phyloP scores from a whole-genome alignment of 2,329 filamentous ascomycete species.

The Diaporthe sp. region DNA sequence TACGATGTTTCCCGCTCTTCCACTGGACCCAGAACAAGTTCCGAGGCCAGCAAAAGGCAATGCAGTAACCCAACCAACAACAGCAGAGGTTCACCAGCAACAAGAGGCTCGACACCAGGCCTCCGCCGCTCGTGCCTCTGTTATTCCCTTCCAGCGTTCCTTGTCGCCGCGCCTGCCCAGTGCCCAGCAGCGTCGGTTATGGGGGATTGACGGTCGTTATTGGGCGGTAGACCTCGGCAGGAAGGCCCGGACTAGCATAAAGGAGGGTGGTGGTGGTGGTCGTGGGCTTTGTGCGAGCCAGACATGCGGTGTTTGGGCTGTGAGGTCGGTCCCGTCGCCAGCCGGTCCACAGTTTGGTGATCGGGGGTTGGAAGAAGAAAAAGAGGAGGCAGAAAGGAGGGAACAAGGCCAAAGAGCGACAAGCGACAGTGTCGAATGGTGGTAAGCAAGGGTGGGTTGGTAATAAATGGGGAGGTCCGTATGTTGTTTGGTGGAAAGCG shows the following conservation, averaged over 20 bases:
- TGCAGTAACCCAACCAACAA: constrained; percentile 28
- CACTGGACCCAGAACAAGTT: constrained; percentile 58
- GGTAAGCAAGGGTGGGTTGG: constrained; percentile 6
- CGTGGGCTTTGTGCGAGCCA: constrained; percentile 30
- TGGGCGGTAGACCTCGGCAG: constrained; percentile 23
- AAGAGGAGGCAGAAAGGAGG: constrained; percentile 20
- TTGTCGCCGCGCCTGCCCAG: constrained; percentile 41
- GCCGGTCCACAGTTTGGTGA: constrained; percentile 38
- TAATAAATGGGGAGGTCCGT: constrained; percentile 5
- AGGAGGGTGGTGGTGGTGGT: constrained; percentile 32
- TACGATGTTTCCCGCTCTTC: constrained; percentile 58
- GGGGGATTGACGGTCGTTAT: neutral
- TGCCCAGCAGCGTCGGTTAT: constrained; percentile 38
- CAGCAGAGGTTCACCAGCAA: constrained; percentile 37
- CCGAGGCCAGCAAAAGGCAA: constrained; percentile 56
- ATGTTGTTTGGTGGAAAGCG: constrained; percentile 5
- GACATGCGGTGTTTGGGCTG: constrained; percentile 38
- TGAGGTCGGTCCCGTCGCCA: constrained; percentile 39
- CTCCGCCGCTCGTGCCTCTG: constrained; percentile 12
- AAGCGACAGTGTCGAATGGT: constrained; percentile 29
- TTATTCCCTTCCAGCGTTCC: constrained; percentile 22
- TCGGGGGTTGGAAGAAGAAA: neutral
- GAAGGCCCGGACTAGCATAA: constrained; percentile 30
- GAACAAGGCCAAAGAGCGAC: constrained; percentile 29
- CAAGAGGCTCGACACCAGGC: constrained; percentile 30